Conservation (phyloP, 2,329 filamentous ascomycete species). For the Nemania bipapillata region DNA sequence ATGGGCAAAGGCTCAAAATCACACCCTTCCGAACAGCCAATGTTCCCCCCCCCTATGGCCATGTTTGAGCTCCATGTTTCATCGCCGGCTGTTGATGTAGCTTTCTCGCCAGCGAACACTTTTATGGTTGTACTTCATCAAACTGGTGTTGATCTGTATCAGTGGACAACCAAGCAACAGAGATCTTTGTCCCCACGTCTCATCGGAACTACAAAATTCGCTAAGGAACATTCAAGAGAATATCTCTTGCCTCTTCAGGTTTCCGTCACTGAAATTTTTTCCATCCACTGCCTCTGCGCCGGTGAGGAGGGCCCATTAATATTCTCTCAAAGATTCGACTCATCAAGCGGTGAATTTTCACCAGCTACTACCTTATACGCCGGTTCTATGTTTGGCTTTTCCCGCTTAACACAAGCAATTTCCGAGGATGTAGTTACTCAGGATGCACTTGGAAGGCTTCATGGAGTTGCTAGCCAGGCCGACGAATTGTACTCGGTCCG, state of each 20-base stretch:
- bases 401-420: slow-evolving; percentile 47
- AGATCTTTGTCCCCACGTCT: slow-evolving; percentile 60
- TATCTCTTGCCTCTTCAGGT: slow-evolving; percentile 47
- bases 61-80: slow-evolving; percentile 75
- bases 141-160: slow-evolving; percentile 72
- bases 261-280: slow-evolving; percentile 47
- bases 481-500: slow-evolving; percentile 53
- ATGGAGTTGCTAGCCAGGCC: slow-evolving; percentile 52
- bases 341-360: slow-evolving; percentile 33
- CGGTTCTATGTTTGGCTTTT: slow-evolving; percentile 49
- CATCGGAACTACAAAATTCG: slow-evolving; percentile 55
- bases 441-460: slow-evolving; percentile 59
- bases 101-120: slow-evolving; percentile 72
- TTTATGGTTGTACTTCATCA: slow-evolving; percentile 78
- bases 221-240: slow-evolving; percentile 44
- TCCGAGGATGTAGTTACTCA: slow-evolving; percentile 56
- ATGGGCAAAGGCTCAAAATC: slow-evolving; percentile 81
- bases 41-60: slow-evolving; percentile 91
- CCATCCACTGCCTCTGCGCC: slow-evolving; percentile 47
- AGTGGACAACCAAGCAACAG: slow-evolving; percentile 72
- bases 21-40: slow-evolving; percentile 87
- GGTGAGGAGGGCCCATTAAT: slow-evolving; percentile 42
- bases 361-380: slow-evolving; percentile 42
- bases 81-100: slow-evolving; percentile 76
- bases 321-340: slow-evolving; percentile 38